These are phyloP conservation scores for Marsdenia floribunda DNA, from an alignment of 257 asterid genomes.

Conservation along the genomic window DNA sequence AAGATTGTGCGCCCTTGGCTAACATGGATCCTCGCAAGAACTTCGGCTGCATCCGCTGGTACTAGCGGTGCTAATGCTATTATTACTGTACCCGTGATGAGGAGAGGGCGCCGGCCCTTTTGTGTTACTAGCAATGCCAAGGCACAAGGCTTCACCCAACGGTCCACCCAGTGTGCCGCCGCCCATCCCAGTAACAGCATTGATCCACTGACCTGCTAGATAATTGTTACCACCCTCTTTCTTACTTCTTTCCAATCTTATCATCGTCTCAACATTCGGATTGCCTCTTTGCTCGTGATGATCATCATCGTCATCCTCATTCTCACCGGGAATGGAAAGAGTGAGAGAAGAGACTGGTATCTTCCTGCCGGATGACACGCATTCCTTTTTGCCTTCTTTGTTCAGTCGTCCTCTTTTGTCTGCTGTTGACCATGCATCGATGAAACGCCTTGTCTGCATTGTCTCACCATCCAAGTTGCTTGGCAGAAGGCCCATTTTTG, in stretches of 20 bases:
- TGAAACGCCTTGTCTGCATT: slow-evolving; percentile 35
- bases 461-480: slow-evolving; percentile 6
- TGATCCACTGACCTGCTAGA: slow-evolving; percentile 19
- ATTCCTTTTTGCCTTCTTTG: slow-evolving; percentile 9
- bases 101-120: slow-evolving; percentile 32
- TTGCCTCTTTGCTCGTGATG: slow-evolving; percentile 13
- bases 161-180: slow-evolving; percentile 60
- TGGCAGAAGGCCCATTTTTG: slow-evolving; percentile 10
- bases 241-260: slow-evolving; percentile 14
- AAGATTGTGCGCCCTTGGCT: slow-evolving; percentile 30
- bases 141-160: slow-evolving; percentile 63
- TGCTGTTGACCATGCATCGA: slow-evolving; percentile 34
- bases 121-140: slow-evolving; percentile 30
- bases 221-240: slow-evolving; percentile 6
- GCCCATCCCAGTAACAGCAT: slow-evolving; percentile 34
- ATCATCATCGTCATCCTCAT: slow-evolving; percentile 26
- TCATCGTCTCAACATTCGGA: slow-evolving; percentile 22
- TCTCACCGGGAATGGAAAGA: slow-evolving; percentile 43
- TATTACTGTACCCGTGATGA: slow-evolving; percentile 27
- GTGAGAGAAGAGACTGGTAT: slow-evolving; percentile 37
- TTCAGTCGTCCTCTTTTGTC: slow-evolving; percentile 25
- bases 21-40: slow-evolving; percentile 39
- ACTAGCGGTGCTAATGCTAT: slow-evolving; percentile 15
- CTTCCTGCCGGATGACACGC: slow-evolving; percentile 16
- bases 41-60: slow-evolving; percentile 49